Percentiles rank a stretch among this genome's conserved stretches.
phyloP scores from a whole-genome alignment of 352 stramenopile genomes.

The Pythium brassicae region DNA sequence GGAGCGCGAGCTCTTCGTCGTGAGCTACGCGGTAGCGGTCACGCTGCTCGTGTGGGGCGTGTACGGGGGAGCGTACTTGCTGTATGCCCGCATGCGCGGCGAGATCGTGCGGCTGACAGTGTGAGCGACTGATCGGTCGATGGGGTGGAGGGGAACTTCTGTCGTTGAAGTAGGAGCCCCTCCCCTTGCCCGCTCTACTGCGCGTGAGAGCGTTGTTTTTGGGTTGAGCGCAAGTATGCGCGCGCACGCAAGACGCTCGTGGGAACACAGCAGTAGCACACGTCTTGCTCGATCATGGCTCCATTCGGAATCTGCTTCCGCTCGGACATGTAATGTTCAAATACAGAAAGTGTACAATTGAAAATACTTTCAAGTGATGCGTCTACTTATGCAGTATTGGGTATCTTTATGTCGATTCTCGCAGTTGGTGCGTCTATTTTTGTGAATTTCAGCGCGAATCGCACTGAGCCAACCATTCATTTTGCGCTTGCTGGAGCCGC shows the following conservation, averaged over 20 bases:
- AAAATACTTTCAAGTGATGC: too few relatives aligned
- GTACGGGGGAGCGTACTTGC: conserved; percentile 19
- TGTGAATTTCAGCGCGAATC: neutral
- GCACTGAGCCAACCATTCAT: neutral
- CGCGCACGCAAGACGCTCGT: too few relatives aligned
- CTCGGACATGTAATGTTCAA: too few relatives aligned
- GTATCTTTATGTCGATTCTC: too few relatives aligned
- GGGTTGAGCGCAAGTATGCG: too few relatives aligned
- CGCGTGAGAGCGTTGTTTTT: too few relatives aligned
- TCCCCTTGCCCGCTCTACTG: too few relatives aligned
- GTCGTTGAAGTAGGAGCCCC: neutral
- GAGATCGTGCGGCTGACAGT: conserved; percentile 1
- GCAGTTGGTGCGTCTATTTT: conserved; percentile 2
- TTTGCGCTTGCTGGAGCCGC: neutral
- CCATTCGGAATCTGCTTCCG: too few relatives aligned
- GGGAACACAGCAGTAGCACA: too few relatives aligned
- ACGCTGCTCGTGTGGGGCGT: conserved; percentile 50
- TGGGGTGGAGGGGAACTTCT: neutral
- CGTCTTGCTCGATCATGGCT: too few relatives aligned
- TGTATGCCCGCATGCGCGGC: conserved; percentile 16
- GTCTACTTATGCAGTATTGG: too few relatives aligned
- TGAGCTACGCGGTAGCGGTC: conserved; percentile 37
- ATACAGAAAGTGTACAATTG: too few relatives aligned
- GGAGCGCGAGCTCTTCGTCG: conserved; percentile 34
- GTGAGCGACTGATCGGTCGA: neutral